These are phyloP conservation scores for Vachellia collinsii DNA, from an alignment of 306 rosid species.

Conservation along the genomic window DNA sequence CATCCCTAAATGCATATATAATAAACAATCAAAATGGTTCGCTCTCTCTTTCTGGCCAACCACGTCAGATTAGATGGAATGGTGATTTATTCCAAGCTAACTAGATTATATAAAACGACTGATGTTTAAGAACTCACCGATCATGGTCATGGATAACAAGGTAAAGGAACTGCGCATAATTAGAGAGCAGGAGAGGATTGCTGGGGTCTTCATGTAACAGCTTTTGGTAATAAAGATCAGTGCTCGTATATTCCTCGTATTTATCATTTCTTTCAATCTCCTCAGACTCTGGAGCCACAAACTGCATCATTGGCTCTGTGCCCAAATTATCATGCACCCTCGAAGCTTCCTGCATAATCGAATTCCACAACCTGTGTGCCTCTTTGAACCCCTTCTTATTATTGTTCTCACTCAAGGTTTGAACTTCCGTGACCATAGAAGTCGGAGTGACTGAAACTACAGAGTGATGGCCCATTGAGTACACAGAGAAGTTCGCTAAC, in stretches of 20 bases:
- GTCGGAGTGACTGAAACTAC: constrained; percentile 34
- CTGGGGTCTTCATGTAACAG: constrained; percentile 47
- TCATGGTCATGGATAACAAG: constrained; percentile 62
- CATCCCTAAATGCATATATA: not conserved
- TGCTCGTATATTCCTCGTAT: constrained; percentile 53
- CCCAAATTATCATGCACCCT: constrained; percentile 53
- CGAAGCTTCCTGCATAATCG: constrained; percentile 59
- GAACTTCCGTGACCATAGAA: constrained; percentile 27
- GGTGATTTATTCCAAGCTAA: not conserved
- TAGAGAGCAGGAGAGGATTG: constrained; percentile 72
- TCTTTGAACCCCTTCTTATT: constrained; percentile 37
- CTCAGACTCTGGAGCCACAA: constrained; percentile 56
- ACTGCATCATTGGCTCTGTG: constrained; percentile 35
- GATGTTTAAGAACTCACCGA: constrained; percentile 45
- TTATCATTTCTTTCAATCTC: constrained; percentile 55
- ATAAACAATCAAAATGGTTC: not conserved
- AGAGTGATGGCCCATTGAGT: constrained; percentile 53
- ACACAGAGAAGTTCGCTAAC: constrained; percentile 60
- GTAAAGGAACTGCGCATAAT: constrained; percentile 81
- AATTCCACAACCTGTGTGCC: constrained; percentile 59
- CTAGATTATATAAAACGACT: not conserved
- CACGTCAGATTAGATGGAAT: not conserved
- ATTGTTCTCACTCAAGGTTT: not conserved
- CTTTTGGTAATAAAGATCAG: constrained; percentile 60
- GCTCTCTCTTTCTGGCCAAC: not conserved